These are phyloP conservation scores for Botrytis elliptica DNA, from an alignment of 2,329 filamentous ascomycete genomes.

Conservation along the genomic window DNA sequence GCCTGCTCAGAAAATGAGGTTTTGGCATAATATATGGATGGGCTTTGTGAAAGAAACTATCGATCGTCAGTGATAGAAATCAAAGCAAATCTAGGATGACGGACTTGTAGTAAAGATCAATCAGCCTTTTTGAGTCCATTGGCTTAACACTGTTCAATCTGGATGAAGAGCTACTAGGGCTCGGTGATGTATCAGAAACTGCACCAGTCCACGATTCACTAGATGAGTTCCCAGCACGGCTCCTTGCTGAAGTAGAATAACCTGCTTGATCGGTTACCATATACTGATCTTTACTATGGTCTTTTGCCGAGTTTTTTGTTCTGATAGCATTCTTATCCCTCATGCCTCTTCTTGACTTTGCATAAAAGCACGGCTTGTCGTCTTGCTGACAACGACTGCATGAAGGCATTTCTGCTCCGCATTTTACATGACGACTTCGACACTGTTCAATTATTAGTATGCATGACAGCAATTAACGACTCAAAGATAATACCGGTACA, in stretches of 20 bases:
- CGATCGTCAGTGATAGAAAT: conserved; percentile 31
- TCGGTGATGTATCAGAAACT: conserved; percentile 26
- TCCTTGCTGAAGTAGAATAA: neutral
- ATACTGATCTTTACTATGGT: conserved; percentile 21
- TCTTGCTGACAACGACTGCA: conserved; percentile 45
- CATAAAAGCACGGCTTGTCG: conserved; percentile 48
- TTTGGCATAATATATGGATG: conserved; percentile 43
- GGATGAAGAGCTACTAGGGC: conserved; percentile 27
- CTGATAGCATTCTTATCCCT: conserved; percentile 30
- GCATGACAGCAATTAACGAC: neutral
- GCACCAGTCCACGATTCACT: conserved; percentile 24
- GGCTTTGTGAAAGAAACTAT: conserved; percentile 39
- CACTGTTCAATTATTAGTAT: conserved; percentile 28
- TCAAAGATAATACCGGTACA: conserved; percentile 43
- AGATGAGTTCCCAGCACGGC: conserved; percentile 16
- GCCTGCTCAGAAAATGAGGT: conserved; percentile 38
- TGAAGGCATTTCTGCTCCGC: conserved; percentile 46
- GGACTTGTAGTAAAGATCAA: conserved; percentile 34
- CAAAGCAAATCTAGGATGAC: conserved; percentile 11
- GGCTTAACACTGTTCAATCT: conserved; percentile 21
- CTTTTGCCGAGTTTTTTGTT: conserved; percentile 26
- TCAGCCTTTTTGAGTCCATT: conserved; percentile 30
- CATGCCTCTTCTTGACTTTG: conserved; percentile 48
- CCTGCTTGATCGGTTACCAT: conserved; percentile 6
- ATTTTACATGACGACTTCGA: conserved; percentile 46